Evolutionary conservation across 2,329 filamentous ascomycete species (phyloP), one percentile per base, ranked within the genome.

Genomic region (Fusarium annulatum): DNA sequence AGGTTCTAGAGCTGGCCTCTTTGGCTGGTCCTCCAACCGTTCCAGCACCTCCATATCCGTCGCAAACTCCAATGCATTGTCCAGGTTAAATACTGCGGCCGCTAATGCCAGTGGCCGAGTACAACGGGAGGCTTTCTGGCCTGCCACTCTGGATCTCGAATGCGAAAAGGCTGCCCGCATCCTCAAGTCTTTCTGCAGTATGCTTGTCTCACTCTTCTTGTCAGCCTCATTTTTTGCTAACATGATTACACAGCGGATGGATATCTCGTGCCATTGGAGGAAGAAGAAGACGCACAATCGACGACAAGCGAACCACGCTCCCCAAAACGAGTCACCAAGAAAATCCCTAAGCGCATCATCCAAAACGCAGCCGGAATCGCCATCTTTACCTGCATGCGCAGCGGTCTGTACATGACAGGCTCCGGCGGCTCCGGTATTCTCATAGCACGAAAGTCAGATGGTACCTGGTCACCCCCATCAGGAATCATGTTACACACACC

Each of bases 321-420:
- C 57, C 86, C 86, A 61, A 85, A 72, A 85, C 89, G 81, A 53
- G 79, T 94, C 23, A 82, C 87, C 58, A 94, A 96, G 83, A 96
- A 95, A 84, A 98, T 98, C 34, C 96, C 96, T 1, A 86, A 91
- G 64, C 89, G 92, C 79, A 94, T 98, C 64, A 94, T 98, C 76
- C 90, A 93, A 79, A 94, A 96, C 83, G 95, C 95, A 34, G 94
- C 96, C 75, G 96, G 94, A 16, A 88, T 98, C 65, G 95, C 94
- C 61, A 94, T 98, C 75, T 98, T 98, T 84, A 97, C 95, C 2
- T 97, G 94, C 36, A 97, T 98, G 94, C 92, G 96, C 67, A 96
- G 94, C 19, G 96, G 96, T 18, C 85, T 98, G 38, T 97, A 95
- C 93, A 88, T 97, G 76, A 96, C 94, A 51, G 96, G 96, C 51